phyloP scores from a whole-genome alignment of 2,329 filamentous ascomycete species.

The Fusarium compactum region DNA sequence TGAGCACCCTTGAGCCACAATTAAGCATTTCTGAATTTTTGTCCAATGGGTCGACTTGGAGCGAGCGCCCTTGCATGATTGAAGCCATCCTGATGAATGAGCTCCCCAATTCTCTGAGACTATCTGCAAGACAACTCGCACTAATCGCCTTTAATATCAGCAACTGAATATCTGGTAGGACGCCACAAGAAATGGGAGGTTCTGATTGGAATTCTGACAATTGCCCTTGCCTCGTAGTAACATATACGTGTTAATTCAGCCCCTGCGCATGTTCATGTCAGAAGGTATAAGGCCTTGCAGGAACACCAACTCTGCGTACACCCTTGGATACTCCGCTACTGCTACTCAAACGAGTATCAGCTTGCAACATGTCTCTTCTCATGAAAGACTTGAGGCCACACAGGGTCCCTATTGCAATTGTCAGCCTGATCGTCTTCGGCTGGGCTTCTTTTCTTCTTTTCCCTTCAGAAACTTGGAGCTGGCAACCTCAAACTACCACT shows the following conservation, averaged over 20 bases:
- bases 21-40: not conserved
- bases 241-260: not conserved
- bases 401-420: not conserved
- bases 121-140: not conserved
- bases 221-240: not conserved
- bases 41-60: not conserved
- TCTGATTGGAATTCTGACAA: not conserved
- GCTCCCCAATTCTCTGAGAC: not conserved
- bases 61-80: not conserved
- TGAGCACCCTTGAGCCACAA: not conserved
- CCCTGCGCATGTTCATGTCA: not conserved
- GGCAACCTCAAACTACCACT: not conserved
- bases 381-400: not conserved
- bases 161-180: not conserved
- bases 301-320: not conserved
- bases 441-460: not conserved
- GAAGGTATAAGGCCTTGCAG: not conserved
- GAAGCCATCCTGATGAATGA: too few species aligned
- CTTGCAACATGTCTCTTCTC: not conserved
- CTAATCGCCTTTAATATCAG: not conserved
- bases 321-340: not conserved
- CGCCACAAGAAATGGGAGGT: not conserved
- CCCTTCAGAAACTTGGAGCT: not conserved
- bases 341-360: not conserved
- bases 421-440: not conserved